Percentiles rank a stretch among this genome's conserved stretches.
Evolutionary conservation across 106 monocot genomes (phyloP).

Genomic region (Xerophyta viscosa): DNA sequence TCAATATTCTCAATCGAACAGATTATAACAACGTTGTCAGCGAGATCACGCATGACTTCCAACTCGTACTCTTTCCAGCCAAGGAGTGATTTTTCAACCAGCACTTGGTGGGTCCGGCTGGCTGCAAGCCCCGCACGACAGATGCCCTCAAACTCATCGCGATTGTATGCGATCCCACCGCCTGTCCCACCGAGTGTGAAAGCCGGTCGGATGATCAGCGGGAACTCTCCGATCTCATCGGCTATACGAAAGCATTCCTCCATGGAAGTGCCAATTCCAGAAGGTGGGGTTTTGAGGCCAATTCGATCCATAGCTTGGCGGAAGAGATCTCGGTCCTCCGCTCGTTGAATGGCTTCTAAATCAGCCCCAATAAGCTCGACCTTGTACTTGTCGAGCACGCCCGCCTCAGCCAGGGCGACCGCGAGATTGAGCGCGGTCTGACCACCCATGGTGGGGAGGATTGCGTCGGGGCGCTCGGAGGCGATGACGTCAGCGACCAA

Average conservation of each 20-base stretch:
- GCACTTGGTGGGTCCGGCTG: conserved; percentile 72
- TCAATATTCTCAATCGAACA: conserved; percentile 98
- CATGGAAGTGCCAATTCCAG: conserved; percentile 80
- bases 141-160: conserved; percentile 74
- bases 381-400: conserved; percentile 47
- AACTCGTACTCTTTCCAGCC: conserved; percentile 99
- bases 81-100: conserved; percentile 92
- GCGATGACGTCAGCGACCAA: conserved; percentile 67
- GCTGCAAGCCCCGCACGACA: conserved; percentile 76
- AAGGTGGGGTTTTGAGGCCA: conserved; percentile 89
- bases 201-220: conserved; percentile 82
- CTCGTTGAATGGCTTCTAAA: conserved; percentile 67
- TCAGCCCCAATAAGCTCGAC: conserved; percentile 92
- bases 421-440: conserved; percentile 99
- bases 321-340: conserved; percentile 88
- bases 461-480: conserved; percentile 76
- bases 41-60: conserved; percentile 96
- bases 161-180: conserved; percentile 93
- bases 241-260: conserved; percentile 77
- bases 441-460: conserved; percentile 98
- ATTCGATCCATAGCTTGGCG: conserved; percentile 82
- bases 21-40: conserved; percentile 96
- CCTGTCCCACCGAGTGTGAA: conserved; percentile 94
- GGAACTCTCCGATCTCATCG: conserved; percentile 67
- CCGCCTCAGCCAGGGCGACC: conserved; percentile 71